Evolutionary conservation across 306 rosid species (phyloP).

Genomic region (Vicia sativa): DNA sequence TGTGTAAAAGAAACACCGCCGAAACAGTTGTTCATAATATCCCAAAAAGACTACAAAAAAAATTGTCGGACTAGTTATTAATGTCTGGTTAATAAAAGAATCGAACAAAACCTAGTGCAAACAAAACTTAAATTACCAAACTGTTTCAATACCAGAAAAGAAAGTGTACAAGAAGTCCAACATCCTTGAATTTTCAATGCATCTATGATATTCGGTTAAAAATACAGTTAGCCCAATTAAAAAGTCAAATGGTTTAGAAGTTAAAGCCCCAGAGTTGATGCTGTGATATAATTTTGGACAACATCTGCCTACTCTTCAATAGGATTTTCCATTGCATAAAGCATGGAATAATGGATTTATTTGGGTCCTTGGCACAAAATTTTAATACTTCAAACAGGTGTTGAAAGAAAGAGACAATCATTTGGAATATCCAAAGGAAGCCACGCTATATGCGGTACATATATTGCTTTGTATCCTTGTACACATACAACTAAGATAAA

Average conservation of each 20-base stretch:
- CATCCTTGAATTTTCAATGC: slow-evolving; percentile 2
- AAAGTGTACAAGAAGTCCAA: background rate
- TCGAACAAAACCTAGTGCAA: background rate
- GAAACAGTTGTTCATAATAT: background rate
- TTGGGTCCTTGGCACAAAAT: background rate
- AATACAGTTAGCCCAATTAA: background rate
- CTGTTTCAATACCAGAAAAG: background rate
- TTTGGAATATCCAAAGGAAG: slow-evolving; percentile 8
- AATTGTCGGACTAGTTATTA: slow-evolving; percentile 2
- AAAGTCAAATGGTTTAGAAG: background rate
- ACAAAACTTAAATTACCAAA: slow-evolving; percentile 18
- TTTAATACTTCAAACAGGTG: slow-evolving; percentile 14
- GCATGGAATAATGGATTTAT: slow-evolving; percentile 8
- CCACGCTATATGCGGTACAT: background rate
- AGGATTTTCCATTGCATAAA: slow-evolving; percentile 9
- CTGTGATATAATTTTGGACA: too few species aligned
- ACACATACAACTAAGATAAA: too few species aligned
- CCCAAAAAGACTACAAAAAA: too few species aligned
- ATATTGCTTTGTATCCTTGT: too few species aligned
- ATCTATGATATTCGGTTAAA: background rate
- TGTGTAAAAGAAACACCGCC: background rate
- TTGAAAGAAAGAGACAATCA: slow-evolving; percentile 4
- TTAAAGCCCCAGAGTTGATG: too few species aligned
- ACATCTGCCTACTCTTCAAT: background rate
- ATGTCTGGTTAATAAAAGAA: background rate